Evolutionary conservation across 1,284 basidiomycete species (phyloP).

Genomic region (Fomitopsis betulina): DNA sequence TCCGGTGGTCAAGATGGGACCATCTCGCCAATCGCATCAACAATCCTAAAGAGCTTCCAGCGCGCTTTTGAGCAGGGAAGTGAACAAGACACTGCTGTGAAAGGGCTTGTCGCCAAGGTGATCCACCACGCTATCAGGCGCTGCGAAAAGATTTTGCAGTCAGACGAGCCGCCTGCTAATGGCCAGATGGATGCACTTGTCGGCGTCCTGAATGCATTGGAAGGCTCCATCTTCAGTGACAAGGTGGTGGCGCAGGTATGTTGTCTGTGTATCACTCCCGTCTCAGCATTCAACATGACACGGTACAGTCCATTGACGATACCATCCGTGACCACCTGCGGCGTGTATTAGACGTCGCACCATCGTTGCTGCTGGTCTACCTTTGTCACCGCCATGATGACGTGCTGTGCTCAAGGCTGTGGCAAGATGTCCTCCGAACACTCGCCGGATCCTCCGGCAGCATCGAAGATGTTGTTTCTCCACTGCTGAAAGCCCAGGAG

Average conservation of each 20-base stretch:
- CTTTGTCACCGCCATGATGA: conserved; percentile 37
- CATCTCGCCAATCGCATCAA: conserved; percentile 33
- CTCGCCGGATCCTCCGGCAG: conserved; percentile 29
- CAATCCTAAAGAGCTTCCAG: conserved; percentile 39
- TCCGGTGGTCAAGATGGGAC: conserved; percentile 11
- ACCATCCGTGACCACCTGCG: conserved; percentile 35
- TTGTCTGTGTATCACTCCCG: not conserved
- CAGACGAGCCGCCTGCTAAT: conserved; percentile 9
- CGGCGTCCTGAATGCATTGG: conserved; percentile 38
- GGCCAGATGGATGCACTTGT: conserved; percentile 26
- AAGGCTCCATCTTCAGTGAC: conserved; percentile 37
- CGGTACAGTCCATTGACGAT: conserved; percentile 40
- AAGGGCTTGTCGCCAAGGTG: conserved; percentile 22
- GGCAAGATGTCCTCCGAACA: conserved; percentile 39
- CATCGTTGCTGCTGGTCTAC: conserved; percentile 45
- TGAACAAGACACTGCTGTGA: conserved; percentile 24
- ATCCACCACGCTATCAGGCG: conserved; percentile 23
- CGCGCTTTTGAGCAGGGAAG: conserved; percentile 25
- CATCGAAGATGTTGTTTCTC: conserved; percentile 23
- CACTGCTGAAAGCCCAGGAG: conserved; percentile 37
- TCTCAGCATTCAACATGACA: not conserved
- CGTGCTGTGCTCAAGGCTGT: conserved; percentile 30
- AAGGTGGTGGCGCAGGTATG: conserved; percentile 35
- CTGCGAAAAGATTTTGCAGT: conserved; percentile 25
- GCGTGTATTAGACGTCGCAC: conserved; percentile 36